phyloP scores from a whole-genome alignment of 1,284 basidiomycete genomes.

The Trichosporon sp. region DNA sequence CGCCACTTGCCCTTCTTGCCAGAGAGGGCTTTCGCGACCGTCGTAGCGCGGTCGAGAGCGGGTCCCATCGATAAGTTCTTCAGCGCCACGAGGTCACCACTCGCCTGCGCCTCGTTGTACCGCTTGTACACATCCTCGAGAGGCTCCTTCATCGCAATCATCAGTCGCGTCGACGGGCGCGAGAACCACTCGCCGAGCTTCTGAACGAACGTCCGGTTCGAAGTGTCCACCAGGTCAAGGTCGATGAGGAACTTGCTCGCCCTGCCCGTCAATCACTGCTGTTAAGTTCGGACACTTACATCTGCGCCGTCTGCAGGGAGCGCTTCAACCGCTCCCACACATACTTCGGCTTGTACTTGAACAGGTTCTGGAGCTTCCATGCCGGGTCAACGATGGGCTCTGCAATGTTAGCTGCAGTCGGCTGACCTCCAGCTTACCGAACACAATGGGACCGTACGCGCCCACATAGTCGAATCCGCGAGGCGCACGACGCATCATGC shows the following conservation, averaged over 20 bases:
- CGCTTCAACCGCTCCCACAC: slow-evolving; percentile 1
- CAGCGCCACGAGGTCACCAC: slow-evolving; percentile 3
- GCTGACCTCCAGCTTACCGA: slow-evolving; percentile 19
- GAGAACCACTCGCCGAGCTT: not conserved
- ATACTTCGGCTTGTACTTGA: slow-evolving; percentile 6
- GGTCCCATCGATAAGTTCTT: not conserved
- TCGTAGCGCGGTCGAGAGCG: slow-evolving; percentile 18
- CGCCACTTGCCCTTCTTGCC: slow-evolving; percentile 21
- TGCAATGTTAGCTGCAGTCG: slow-evolving; percentile 15
- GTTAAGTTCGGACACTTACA: not conserved
- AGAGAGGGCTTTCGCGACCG: slow-evolving; percentile 4
- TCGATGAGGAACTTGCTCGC: not conserved
- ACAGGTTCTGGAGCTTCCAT: not conserved
- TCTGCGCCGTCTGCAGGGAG: not conserved
- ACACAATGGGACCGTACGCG: not conserved
- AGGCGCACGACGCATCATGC: slow-evolving; percentile 23
- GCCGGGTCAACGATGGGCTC: slow-evolving; percentile 28
- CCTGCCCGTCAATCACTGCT: not conserved
- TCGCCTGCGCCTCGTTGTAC: slow-evolving; percentile 28
- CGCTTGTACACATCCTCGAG: slow-evolving; percentile 22
- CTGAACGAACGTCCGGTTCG: not conserved
- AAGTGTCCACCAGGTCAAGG: not conserved
- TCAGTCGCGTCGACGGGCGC: not conserved
- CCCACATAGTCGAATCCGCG: slow-evolving; percentile 19
- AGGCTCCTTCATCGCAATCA: not conserved